Evolutionary conservation across 228 moss, liverwort and hornwort species (phyloP), one percentile per base, ranked within the genome.

Genomic region (Sphagnum magellanicum): DNA sequence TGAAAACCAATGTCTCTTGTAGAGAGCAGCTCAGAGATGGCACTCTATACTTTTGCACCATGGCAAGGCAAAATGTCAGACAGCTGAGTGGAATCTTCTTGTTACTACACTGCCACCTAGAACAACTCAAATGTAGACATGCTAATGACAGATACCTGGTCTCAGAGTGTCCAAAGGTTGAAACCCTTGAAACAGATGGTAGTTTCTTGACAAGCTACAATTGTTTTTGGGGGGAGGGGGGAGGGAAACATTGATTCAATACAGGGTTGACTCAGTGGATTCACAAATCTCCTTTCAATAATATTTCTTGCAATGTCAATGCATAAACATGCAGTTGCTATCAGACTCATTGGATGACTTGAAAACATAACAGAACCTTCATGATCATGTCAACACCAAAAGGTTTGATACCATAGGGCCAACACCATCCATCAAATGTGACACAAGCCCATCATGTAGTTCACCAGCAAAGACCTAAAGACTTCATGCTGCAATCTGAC

Each of bases 181-280:
- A 57, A 32, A 17, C 85, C 85, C 67, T 74, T 79, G 55, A 81
- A 58, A 3, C 70, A 17, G 62, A 82, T 69, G 7, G 67, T 69
- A 6, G 81, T 79, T 50, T 62, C 77, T 60, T 77, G 76, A 64
- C 81, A 78, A 60, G 79, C 76, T 46, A 81, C 77, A 61, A 85
- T 72, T 48, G 0, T 17, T 17, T 17, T 17, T 0, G 17, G 17
- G 17, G 17, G 17, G 17, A 0, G 17, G 17, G 17, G 17, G 32
- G 77, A 13, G 58, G 85, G 85, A 15, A 72, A 64, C 13, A 82
- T 74, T 9, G 77, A 86, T n/a, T 76, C 47, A 66, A 86, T 72
- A 68, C 72, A 72, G 64, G 85, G 79, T 50, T 60, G 49, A 10
- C 46, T 64, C 32, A 46, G 5, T 63, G 70, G 52, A 53, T 49